phyloP scores from a whole-genome alignment of 371 early-diverging fungal species.

The Mortierella sp. region DNA sequence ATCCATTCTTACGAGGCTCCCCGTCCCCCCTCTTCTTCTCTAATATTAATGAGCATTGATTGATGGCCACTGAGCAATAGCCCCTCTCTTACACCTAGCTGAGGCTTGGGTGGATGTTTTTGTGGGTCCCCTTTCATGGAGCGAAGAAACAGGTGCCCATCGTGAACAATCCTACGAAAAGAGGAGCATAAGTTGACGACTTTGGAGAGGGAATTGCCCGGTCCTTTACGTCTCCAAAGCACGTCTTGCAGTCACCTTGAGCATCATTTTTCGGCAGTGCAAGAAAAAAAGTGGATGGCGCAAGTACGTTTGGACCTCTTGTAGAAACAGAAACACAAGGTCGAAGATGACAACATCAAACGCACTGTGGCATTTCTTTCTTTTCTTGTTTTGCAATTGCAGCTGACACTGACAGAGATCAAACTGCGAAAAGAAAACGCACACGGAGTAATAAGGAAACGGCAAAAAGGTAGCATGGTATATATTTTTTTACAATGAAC shows the following conservation, averaged over 20 bases:
- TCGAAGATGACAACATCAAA: neutral
- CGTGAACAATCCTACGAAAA: neutral
- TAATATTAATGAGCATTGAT: neutral
- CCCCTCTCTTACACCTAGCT: neutral
- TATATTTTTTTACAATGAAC: neutral
- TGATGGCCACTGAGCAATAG: neutral
- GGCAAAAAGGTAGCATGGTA: neutral
- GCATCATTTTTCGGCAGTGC: neutral
- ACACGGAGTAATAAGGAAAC: neutral
- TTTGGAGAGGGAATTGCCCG: neutral
- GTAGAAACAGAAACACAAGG: neutral
- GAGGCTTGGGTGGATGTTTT: neutral
- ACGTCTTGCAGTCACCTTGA: neutral
- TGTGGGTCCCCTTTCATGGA: neutral
- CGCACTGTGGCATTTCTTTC: neutral
- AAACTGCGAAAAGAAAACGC: neutral
- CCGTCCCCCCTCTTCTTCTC: neutral
- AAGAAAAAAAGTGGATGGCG: neutral
- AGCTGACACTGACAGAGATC: neutral
- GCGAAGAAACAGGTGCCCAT: neutral
- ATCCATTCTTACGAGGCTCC: neutral
- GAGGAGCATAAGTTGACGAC: neutral
- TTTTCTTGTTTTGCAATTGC: neutral
- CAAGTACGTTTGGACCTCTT: neutral
- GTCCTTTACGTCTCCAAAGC: neutral